These are phyloP conservation scores for Leccinum pellstonianum DNA, from an alignment of 768 basidiomycete species.

Conservation along the genomic window DNA sequence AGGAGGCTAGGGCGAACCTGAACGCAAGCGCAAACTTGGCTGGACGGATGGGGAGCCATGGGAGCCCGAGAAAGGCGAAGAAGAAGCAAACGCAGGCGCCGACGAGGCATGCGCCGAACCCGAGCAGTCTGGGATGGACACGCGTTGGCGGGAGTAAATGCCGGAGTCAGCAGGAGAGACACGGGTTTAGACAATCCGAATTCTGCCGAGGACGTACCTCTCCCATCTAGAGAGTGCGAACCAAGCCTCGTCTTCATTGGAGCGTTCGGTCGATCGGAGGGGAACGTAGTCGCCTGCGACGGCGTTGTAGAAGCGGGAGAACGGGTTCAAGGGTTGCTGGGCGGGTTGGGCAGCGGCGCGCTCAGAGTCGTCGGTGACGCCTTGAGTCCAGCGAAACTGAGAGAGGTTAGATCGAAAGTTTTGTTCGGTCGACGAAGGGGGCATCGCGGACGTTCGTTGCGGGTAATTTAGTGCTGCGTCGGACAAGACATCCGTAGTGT, in stretches of 20 bases:
- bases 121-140: slow-evolving; percentile 60
- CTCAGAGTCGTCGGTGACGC: slow-evolving; percentile 69
- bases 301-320: slow-evolving; percentile 84
- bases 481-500: background rate
- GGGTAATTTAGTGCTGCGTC: background rate
- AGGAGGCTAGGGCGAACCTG: slow-evolving; percentile 43
- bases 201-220: slow-evolving; percentile 44
- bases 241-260: slow-evolving; percentile 96
- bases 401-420: slow-evolving; percentile 72
- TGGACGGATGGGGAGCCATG: slow-evolving; percentile 68
- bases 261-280: slow-evolving; percentile 72
- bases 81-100: slow-evolving; percentile 95
- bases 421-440: slow-evolving; percentile 46
- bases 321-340: slow-evolving; percentile 51
- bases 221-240: slow-evolving; percentile 94
- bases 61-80: slow-evolving; percentile 80
- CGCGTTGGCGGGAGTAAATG: background rate
- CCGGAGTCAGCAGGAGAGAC: background rate
- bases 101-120: slow-evolving; percentile 84
- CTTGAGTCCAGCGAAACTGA: slow-evolving; percentile 85
- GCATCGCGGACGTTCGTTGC: background rate
- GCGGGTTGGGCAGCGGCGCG: slow-evolving; percentile 32
- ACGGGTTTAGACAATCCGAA: background rate
- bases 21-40: slow-evolving; percentile 91
- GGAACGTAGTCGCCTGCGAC: slow-evolving; percentile 89